Base-by-base conservation (phyloP, 164 flowering plant genomes). In the Euptelea pleiosperma region DNA sequence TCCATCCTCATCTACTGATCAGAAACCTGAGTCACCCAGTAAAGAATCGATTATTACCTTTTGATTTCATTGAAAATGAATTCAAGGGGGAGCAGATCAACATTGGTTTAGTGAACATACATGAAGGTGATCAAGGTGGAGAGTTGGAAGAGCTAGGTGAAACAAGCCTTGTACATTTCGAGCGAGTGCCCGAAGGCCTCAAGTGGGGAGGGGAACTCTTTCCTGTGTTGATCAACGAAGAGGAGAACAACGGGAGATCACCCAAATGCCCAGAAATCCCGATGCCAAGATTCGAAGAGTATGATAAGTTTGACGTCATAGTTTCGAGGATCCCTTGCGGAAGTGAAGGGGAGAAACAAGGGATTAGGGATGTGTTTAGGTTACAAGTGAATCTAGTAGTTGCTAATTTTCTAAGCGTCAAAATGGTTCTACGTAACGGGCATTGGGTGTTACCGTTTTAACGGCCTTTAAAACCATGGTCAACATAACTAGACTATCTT, bases 191-290 rank as follows among this genome's bases (percentile, higher is more conserved):
- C 0, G 45, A 53, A 9, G 52, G 55, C 4, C 14, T 67, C 15
- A 19, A 15, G 4, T 86, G 96, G 96, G 61, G 64, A 6, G n/a
- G n/a, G n/a, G 70, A 74, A 3, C 62, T 82, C 2, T 88, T 77
- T 37, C 96, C 92, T 0, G 80, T 66, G 43, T 80, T 84, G 90
- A 76, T 84, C 6, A 81, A 88, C 26, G 90, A 88, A 47, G 70
- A 65, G 0, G 57, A 63, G 40, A n/a, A n/a, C n/a, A 52, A 55
- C 19, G 49, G 55, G 63, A 21, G 21, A 1, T 6, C 44, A 5
- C 78, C 81, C 0, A 14, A 11, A 8, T 88, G 92, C 62, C 90
- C 92, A 6, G 68, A 75, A 7, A 69, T 88, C 19, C 92, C 92
- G 3, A 75, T 88, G 84, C 88, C 86, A 12, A 30, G 16, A 39